phyloP scores from a whole-genome alignment of 352 stramenopile species.

The Phytophthora constricta region DNA sequence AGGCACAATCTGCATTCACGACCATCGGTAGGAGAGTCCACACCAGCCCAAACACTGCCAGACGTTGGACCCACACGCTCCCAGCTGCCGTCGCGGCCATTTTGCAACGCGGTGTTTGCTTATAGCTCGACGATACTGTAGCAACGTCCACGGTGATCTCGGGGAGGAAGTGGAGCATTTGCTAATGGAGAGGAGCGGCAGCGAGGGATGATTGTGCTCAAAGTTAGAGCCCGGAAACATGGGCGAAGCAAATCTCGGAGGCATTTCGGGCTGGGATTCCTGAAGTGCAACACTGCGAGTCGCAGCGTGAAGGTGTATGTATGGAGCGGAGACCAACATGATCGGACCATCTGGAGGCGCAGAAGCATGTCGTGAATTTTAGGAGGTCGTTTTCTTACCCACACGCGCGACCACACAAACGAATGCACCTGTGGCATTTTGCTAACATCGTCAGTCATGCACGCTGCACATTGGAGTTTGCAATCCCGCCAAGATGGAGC shows the following conservation, averaged over 20 bases:
- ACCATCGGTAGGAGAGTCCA: conserved; percentile 3
- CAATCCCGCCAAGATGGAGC: too few relatives aligned
- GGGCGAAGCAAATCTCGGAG: conserved; percentile 18
- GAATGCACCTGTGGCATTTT: too few relatives aligned
- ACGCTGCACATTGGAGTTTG: too few relatives aligned
- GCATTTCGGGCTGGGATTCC: conserved; percentile 20
- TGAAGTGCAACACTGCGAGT: conserved; percentile 1
- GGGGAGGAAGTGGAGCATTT: neutral
- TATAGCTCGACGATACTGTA: neutral
- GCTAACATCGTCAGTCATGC: too few relatives aligned
- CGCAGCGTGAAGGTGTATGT: neutral
- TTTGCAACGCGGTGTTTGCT: neutral
- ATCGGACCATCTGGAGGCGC: conserved; percentile 5
- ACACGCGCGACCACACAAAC: too few relatives aligned
- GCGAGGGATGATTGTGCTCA: neutral
- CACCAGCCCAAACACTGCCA: conserved; percentile 1
- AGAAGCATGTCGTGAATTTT: conserved; percentile 29
- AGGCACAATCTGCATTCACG: conserved; percentile 24
- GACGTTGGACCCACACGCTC: neutral
- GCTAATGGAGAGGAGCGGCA: conserved; percentile 24
- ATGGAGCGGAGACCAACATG: neutral
- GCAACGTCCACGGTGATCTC: neutral
- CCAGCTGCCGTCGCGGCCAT: conserved; percentile 19
- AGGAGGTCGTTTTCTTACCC: neutral
- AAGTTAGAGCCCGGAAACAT: conserved; percentile 11